phyloP scores from a whole-genome alignment of 306 rosid genomes.

The Pterocarpus santalinus region DNA sequence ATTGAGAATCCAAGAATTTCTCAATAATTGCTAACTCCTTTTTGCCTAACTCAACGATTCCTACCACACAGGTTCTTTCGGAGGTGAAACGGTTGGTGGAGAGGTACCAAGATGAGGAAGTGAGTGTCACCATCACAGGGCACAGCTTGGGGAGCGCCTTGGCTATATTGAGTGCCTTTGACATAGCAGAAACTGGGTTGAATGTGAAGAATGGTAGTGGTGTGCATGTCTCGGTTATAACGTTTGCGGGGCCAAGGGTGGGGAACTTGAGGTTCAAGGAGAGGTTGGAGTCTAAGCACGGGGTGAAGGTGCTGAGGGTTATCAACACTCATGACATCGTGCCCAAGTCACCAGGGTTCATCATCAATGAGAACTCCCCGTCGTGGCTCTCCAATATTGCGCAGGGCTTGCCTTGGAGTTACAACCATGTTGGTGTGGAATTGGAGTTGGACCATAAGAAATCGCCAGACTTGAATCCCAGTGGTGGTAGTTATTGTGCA shows the following conservation, averaged over 20 bases:
- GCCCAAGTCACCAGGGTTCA: slow-evolving; percentile 72
- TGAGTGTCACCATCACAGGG: slow-evolving; percentile 76
- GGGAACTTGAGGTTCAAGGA: slow-evolving; percentile 77
- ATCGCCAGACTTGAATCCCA: slow-evolving; percentile 67
- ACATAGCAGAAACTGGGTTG: slow-evolving; percentile 69
- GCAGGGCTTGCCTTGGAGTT: slow-evolving; percentile 81
- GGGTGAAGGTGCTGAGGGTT: slow-evolving; percentile 82
- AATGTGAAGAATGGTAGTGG: slow-evolving; percentile 44
- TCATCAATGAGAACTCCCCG: slow-evolving; percentile 66
- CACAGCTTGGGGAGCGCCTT: slow-evolving; percentile 84
- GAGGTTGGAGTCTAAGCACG: slow-evolving; percentile 59
- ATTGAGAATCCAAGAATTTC: no score
- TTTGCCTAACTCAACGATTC: no score
- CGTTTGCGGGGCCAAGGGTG: slow-evolving; percentile 89
- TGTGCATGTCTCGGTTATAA: slow-evolving; percentile 66
- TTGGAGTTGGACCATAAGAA: slow-evolving; percentile 68
- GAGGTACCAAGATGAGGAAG: slow-evolving; percentile 57
- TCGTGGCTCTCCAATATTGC: slow-evolving; percentile 52
- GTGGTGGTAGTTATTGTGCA: slow-evolving; percentile 51
- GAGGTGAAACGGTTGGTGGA: slow-evolving; percentile 65
- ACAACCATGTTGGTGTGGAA: slow-evolving; percentile 77
- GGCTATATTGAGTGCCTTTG: slow-evolving; percentile 74
- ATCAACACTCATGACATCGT: slow-evolving; percentile 73
- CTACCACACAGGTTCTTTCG: slow-evolving; percentile 3
- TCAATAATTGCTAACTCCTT: no score